Percentiles rank a stretch among this genome's conserved stretches.
These are phyloP conservation scores for Mycena rebaudengoi DNA, from an alignment of 768 basidiomycete genomes.

Conservation along the genomic window DNA sequence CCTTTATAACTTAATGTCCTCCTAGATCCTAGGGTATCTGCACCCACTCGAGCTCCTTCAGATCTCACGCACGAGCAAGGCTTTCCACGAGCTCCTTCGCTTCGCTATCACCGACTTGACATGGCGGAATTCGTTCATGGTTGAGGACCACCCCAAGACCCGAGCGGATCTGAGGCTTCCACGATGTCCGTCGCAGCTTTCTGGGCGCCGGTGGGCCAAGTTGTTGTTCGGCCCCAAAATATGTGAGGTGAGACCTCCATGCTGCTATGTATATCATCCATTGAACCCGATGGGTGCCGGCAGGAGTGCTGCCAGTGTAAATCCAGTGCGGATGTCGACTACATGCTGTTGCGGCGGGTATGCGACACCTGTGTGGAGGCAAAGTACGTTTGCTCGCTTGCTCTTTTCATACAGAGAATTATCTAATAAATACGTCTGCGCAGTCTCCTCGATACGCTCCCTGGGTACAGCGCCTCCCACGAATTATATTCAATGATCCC, in stretches of 20 bases:
- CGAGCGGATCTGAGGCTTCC: too few relatives aligned
- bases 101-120: not conserved
- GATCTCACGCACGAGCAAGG: conserved; percentile 1
- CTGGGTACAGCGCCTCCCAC: not conserved
- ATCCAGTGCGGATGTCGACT: not conserved
- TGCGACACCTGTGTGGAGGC: not conserved
- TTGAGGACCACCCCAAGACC: not conserved
- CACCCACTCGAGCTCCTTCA: conserved; percentile 11
- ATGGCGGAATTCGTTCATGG: conserved; percentile 10
- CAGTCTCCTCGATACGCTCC: not conserved
- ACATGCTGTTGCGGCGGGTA: not conserved
- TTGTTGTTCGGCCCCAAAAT: conserved; percentile 7
- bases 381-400: not conserved
- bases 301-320: conserved; percentile 4
- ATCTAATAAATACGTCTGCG: not conserved
- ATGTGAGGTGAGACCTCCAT: conserved; percentile 17
- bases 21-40: conserved; percentile 8
- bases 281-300: not conserved
- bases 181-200: not conserved
- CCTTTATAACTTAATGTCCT: too few relatives aligned
- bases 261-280: not conserved
- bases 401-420: not conserved
- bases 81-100: not conserved
- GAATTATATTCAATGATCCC: not conserved
- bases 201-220: conserved; percentile 12